Percentiles rank a stretch among this genome's conserved stretches.
phyloP scores from a whole-genome alignment of 2,329 filamentous ascomycete species.

The Rhexocercosporidium sp. region DNA sequence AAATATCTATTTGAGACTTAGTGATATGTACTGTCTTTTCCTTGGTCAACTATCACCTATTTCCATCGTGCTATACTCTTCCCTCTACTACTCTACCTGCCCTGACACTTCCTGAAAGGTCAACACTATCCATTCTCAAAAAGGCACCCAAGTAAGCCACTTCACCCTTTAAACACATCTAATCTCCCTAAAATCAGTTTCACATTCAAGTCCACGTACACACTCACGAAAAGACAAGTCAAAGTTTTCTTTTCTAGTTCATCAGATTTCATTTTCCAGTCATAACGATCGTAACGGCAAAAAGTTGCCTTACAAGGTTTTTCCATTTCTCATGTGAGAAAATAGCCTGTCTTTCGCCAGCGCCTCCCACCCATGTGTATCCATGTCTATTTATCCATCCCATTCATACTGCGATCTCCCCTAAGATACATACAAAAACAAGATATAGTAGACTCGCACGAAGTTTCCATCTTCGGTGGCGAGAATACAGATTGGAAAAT shows the following conservation, averaged over 20 bases:
- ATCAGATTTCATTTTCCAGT: background rate
- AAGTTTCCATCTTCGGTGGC: background rate
- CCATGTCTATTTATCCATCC: slow-evolving; percentile 3
- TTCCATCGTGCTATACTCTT: too few relatives aligned
- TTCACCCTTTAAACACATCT: background rate
- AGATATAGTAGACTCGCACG: background rate
- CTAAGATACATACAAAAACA: slow-evolving; percentile 14
- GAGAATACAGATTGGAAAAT: background rate
- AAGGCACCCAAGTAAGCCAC: background rate
- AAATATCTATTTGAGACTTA: too few relatives aligned
- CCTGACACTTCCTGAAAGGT: too few relatives aligned
- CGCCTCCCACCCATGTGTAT: background rate
- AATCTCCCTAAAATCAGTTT: background rate
- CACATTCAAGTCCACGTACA: background rate
- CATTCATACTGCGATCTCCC: background rate
- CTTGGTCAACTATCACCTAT: too few relatives aligned
- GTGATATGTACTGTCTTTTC: too few relatives aligned
- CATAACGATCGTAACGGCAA: slow-evolving; percentile 16
- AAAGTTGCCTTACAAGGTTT: slow-evolving; percentile 1
- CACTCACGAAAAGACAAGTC: background rate
- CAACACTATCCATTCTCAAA: too few relatives aligned
- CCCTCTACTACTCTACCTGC: too few relatives aligned
- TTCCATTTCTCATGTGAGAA: background rate
- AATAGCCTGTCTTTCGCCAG: background rate
- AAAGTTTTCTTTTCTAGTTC: background rate